Conservation (phyloP, 31 red algal genomes). For the Odonthalia washingtoniensis region DNA sequence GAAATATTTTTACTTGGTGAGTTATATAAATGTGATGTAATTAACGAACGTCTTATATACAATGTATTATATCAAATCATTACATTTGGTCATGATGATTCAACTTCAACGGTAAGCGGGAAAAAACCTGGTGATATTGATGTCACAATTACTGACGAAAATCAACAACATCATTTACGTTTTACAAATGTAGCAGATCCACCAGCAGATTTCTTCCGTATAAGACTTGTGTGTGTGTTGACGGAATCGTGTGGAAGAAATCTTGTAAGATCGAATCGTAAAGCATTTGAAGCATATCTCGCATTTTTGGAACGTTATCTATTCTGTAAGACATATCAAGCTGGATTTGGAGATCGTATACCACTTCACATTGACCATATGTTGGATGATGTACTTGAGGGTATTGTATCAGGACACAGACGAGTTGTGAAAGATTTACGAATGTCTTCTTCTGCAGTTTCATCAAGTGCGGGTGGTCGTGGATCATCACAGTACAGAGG, state of each 20-base stretch:
- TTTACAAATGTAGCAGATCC: constrained; percentile 67
- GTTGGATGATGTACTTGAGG: constrained; percentile 73
- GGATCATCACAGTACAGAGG: no score
- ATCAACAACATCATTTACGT: not conserved
- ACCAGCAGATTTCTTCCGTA: constrained; percentile 88
- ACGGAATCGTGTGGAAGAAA: constrained; percentile 73
- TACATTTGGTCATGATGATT: constrained; percentile 64
- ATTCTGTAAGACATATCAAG: constrained; percentile 78
- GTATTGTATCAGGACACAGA: not conserved
- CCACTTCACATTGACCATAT: constrained; percentile 78
- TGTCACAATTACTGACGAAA: not conserved
- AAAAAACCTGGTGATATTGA: not conserved
- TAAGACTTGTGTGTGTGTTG: constrained; percentile 74
- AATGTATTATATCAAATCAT: constrained; percentile 72
- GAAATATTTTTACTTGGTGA: constrained; percentile 90
- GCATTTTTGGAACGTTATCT: constrained; percentile 76
- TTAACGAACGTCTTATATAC: constrained; percentile 70
- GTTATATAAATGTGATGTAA: constrained; percentile 70
- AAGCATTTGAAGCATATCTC: constrained; percentile 76
- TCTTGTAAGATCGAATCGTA: constrained; percentile 53
- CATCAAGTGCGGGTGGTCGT: not conserved
- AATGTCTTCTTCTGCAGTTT: not conserved
- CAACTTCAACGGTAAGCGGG: constrained; percentile 18
- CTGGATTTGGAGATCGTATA: constrained; percentile 70
- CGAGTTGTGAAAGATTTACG: constrained; percentile 21